Base-by-base conservation (phyloP, 495 filamentous ascomycete species). In the Immersiella caudata region DNA sequence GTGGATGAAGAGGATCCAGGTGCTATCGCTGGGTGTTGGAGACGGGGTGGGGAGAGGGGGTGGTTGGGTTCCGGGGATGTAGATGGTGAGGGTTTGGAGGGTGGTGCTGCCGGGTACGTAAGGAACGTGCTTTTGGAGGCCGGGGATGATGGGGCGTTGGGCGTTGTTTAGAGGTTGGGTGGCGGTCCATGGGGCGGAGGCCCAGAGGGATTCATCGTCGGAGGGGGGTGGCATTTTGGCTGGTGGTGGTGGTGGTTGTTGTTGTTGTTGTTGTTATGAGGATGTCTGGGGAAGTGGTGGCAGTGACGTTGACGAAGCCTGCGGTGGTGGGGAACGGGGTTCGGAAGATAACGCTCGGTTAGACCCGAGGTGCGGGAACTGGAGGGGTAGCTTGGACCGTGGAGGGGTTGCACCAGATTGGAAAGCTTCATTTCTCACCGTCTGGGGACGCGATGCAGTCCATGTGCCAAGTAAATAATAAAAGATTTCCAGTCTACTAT, bases 1-100 rank as follows among this genome's bases (percentile, higher is more conserved):
- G 79, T 96, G 94, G 75, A 97, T 89, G 79, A 87, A 93, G 71
- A 90, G 87, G 40, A 76, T 22, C 65, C 67, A 73, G 11, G 50
- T 54, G n/a, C 52, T n/a, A n/a, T 51, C 60, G 59, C 51, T 33
- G 2, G 61, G 24, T 9, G 35, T 1, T 65, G 64, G 36, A 70
- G 60, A 63, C 59, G 60, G 46, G 55, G 59, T 7, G 20, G 33
- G 52, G 59, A 56, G 9, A 6, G 46, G 14, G n/a, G 11, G 27
- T 2, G 1, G 22, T 51, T 2, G 20, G 58, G 16, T 9, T 26
- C 2, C 2, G 27, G 73, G 69, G 29, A 72, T 29, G 68, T 67
- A 76, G 35, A 76, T 35, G 49, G 68, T 67, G 60, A 76, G 69
- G 35, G 73, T 73, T 49, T 76, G 74, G 11, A 73, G 67, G 26